Base-by-base conservation (phyloP, 768 basidiomycete genomes). In the Infundibulicybe gibba region DNA sequence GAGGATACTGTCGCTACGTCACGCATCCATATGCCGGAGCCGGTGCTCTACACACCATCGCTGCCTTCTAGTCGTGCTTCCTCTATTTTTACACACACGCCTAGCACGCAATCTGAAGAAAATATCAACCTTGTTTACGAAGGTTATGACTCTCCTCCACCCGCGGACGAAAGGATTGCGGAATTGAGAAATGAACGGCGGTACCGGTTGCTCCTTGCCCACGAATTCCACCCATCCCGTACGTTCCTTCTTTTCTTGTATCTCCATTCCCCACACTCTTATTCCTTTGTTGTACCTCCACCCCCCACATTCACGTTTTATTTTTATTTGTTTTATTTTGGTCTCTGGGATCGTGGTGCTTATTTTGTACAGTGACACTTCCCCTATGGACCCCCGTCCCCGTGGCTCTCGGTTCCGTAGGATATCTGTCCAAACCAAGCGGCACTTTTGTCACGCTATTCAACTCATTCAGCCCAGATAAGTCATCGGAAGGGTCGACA, bases 361-460 rank as follows among this genome's bases (percentile, higher is more conserved):
- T 25, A 25, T 31, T 38, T 46, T 32, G 21, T 21, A 3, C 32
- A 84, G 83, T 88, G 49, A 79, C 72, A 0, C 62, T 84, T 16
- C 84, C 89, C 6, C 64, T 90, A 5, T 93, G 89, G 89, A 72
- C 69, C 4, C 90, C 90, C 2, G 65, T 75, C 3, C 71, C 56
- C 5, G 76, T 91, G 0, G 61, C 72, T 11, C 64, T 90, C 2
- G 90, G 90, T 6, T 80, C 83, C 2, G 83, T 92, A 8, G 90
- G 90, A 2, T 93, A 86, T 59, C 65, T 90, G 19, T 71, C 70
- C 31, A 86, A 83, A 54, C 77, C 83, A 0, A 63, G 64, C n/a
- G 90, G 89, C 2, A 63, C 67, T 39, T 93, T 93, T 53, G 64
- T 87, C 48, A 83, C 80, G 6, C 68, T 91, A 6, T 81, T 90